Percentiles rank a stretch among this genome's conserved stretches.
Conservation (phyloP, 139 green algal genomes). For the Chlorella sorokiniana region DNA sequence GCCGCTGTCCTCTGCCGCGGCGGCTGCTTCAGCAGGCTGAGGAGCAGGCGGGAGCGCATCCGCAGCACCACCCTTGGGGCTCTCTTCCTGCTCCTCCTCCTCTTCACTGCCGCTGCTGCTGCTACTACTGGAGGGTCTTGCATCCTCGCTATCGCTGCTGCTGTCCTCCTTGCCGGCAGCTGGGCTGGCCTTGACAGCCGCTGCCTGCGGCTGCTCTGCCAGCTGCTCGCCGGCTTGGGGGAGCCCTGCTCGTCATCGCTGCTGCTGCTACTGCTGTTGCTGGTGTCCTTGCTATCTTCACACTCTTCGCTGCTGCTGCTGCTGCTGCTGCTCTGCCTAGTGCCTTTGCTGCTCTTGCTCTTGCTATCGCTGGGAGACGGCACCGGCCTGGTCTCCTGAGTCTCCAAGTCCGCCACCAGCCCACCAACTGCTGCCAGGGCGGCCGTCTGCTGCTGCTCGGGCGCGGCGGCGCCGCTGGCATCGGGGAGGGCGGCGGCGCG, state of each 20-base stretch:
- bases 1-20: no score
- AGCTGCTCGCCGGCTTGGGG: no score
- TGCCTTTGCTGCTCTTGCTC: not conserved
- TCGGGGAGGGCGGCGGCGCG: not conserved
- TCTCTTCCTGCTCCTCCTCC: not conserved
- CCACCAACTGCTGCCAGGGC: slow-evolving; percentile 1
- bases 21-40: no score
- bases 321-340: not conserved
- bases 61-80: not conserved
- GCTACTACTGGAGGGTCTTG: no score
- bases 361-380: not conserved
- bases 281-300: not conserved
- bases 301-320: not conserved
- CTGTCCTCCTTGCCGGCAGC: no score
- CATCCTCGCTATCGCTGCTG: no score
- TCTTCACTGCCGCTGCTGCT: not conserved
- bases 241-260: no score
- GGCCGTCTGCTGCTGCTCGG: slow-evolving; percentile 3
- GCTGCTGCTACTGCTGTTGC: slow-evolving; percentile 5
- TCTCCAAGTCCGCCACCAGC: not conserved
- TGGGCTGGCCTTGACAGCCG: no score
- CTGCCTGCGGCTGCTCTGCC: no score
- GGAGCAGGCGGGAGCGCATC: not conserved
- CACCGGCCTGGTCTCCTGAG: not conserved
- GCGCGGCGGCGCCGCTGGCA: not conserved